Evolutionary conservation across 1,139 yeast species (phyloP).

Genomic region (Pichia sp.): DNA sequence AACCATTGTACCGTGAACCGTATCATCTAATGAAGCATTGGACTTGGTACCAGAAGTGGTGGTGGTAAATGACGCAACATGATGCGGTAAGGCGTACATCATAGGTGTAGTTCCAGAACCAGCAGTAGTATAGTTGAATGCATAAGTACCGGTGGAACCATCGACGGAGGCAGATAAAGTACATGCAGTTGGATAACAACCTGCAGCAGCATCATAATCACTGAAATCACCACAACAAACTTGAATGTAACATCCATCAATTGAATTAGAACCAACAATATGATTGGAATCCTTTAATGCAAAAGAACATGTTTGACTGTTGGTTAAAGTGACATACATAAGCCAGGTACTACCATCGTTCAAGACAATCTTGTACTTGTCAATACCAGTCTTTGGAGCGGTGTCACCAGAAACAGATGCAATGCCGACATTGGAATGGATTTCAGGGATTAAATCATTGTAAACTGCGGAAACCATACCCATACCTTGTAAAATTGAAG

Average conservation of each 20-base stretch:
- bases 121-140: slow-evolving; percentile 48
- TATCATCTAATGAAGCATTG: slow-evolving; percentile 50
- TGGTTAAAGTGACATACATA: slow-evolving; percentile 55
- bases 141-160: slow-evolving; percentile 42
- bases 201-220: slow-evolving; percentile 58
- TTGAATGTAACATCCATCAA: slow-evolving; percentile 61
- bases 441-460: slow-evolving; percentile 45
- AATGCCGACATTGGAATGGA: slow-evolving; percentile 61
- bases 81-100: slow-evolving; percentile 74
- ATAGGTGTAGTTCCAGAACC: slow-evolving; percentile 55
- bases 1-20: slow-evolving; percentile 66
- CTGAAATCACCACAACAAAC: slow-evolving; percentile 40
- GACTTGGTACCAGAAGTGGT: slow-evolving; percentile 38
- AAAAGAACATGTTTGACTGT: slow-evolving; percentile 35
- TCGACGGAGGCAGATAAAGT: slow-evolving; percentile 36
- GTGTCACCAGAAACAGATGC: slow-evolving; percentile 41
- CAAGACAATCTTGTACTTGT: slow-evolving; percentile 58
- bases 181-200: slow-evolving; percentile 49
- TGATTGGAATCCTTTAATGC: slow-evolving; percentile 37
- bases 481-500: slow-evolving; percentile 63
- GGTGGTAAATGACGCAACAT: slow-evolving; percentile 48
- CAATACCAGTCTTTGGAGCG: slow-evolving; percentile 39
- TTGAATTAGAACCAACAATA: slow-evolving; percentile 43
- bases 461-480: slow-evolving; percentile 72
- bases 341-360: slow-evolving; percentile 55